Evolutionary conservation across 345 rosid species (phyloP).

Genomic region (Anacardium occidentale): DNA sequence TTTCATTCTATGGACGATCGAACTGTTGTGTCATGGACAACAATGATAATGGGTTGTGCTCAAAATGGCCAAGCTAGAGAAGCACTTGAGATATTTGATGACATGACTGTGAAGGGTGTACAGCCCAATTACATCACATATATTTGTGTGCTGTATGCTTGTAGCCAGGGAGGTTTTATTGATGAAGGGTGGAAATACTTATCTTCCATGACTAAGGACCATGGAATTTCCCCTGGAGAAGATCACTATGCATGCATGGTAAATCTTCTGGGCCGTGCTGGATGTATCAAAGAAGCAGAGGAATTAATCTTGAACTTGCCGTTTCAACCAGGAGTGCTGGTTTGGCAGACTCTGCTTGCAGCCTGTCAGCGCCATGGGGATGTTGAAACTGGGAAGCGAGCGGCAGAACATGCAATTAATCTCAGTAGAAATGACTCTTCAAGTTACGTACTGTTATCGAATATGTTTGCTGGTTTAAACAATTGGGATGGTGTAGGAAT

Average conservation of each 20-base stretch:
- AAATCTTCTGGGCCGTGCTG: constrained; percentile 46
- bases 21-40: constrained; percentile 51
- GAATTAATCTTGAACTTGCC: constrained; percentile 43
- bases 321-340: constrained; percentile 42
- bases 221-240: constrained; percentile 46
- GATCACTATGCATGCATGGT: constrained; percentile 63
- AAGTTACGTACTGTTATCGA: constrained; percentile 50
- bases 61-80: constrained; percentile 49
- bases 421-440: constrained; percentile 40
- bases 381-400: constrained; percentile 43
- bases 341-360: constrained; percentile 56
- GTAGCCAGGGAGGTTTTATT: constrained; percentile 52
- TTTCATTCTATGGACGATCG: constrained; percentile 32
- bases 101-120: constrained; percentile 35
- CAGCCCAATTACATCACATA: constrained; percentile 51
- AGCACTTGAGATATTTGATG: constrained; percentile 43
- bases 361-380: constrained; percentile 55
- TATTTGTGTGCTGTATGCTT: constrained; percentile 50
- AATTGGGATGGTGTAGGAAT: constrained; percentile 46
- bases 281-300: constrained; percentile 51
- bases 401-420: constrained; percentile 39
- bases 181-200: constrained; percentile 53
- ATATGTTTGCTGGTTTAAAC: constrained; percentile 47
- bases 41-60: constrained; percentile 56
- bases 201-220: constrained; percentile 38